Evolutionary conservation across 192 early-diverging fungal species (phyloP).

Genomic region (Dissophora ornata): DNA sequence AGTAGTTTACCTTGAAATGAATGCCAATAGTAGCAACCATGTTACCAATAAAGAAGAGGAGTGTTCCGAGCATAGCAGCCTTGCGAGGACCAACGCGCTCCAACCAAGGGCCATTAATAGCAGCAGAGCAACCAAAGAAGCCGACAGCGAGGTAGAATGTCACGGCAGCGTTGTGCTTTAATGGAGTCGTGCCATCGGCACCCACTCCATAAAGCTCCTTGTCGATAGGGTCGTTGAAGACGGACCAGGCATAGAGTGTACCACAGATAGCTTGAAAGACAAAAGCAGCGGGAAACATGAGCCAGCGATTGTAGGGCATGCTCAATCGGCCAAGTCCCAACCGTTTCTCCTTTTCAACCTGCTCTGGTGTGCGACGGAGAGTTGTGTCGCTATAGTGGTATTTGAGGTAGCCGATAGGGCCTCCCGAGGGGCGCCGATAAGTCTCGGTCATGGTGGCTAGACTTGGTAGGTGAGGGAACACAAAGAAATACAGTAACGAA

Average conservation of each 20-base stretch:
- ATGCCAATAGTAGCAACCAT: constrained; percentile 72
- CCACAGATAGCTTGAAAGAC: constrained; percentile 80
- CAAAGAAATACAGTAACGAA: neutral
- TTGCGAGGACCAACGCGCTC: constrained; percentile 79
- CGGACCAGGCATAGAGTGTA: constrained; percentile 82
- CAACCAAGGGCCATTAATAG: constrained; percentile 83
- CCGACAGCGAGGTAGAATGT: constrained; percentile 85
- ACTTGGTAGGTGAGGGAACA: neutral
- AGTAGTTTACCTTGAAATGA: constrained; percentile 55
- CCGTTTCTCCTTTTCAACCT: constrained; percentile 67
- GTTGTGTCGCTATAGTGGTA: constrained; percentile 60
- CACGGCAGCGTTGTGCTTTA: constrained; percentile 53
- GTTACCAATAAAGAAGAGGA: constrained; percentile 76
- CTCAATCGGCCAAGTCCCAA: constrained; percentile 50
- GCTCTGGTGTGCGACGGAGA: constrained; percentile 66
- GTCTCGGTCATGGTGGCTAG: neutral
- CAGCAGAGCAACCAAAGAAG: constrained; percentile 77
- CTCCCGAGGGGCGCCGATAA: neutral
- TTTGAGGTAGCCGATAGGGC: constrained; percentile 8
- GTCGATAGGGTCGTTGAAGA: constrained; percentile 81
- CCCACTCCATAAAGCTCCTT: constrained; percentile 58
- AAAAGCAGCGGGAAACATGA: constrained; percentile 76
- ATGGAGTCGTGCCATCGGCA: constrained; percentile 56
- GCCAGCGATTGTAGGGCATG: constrained; percentile 69
- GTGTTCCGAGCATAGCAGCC: constrained; percentile 70